Evolutionary conservation across 495 filamentous ascomycete species (phyloP).

Genomic region (Cercophora sp.): DNA sequence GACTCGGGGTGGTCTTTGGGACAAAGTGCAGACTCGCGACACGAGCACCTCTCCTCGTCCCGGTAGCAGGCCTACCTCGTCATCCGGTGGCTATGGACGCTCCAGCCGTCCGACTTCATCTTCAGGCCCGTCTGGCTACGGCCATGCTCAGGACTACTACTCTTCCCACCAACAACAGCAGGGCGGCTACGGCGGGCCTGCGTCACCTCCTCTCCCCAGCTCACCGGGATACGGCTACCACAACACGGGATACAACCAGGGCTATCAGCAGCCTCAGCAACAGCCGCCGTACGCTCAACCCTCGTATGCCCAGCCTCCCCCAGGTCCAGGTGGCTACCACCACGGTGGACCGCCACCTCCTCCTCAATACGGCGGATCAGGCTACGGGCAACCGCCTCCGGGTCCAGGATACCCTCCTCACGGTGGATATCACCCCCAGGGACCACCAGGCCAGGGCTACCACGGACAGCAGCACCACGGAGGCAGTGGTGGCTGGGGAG

Average conservation of each 20-base stretch:
- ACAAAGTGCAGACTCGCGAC: conserved; percentile 36
- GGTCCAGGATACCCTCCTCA: not conserved
- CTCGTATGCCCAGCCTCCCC: not conserved
- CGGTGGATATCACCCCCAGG: not conserved
- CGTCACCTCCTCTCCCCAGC: not conserved
- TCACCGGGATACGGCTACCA: not conserved
- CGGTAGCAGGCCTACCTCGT: not conserved
- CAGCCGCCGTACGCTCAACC: too few relatives aligned
- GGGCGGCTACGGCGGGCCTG: conserved; percentile 7
- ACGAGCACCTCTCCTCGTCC: conserved; percentile 10
- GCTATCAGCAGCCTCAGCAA: too few relatives aligned
- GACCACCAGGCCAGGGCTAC: not conserved
- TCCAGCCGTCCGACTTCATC: not conserved
- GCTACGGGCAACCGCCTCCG: not conserved
- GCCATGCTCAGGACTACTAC: conserved; percentile 2
- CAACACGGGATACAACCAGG: not conserved
- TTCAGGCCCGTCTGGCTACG: not conserved
- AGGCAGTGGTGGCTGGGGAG: conserved; percentile 10
- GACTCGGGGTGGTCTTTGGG: conserved; percentile 48
- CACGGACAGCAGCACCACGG: conserved; percentile 9
- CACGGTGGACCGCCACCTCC: too few relatives aligned
- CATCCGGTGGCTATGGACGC: not conserved
- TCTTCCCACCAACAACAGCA: not conserved
- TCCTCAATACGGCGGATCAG: too few relatives aligned
- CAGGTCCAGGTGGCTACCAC: conserved; percentile 7